Conservation (phyloP, 495 filamentous ascomycete species). For the Neurospora sp. region DNA sequence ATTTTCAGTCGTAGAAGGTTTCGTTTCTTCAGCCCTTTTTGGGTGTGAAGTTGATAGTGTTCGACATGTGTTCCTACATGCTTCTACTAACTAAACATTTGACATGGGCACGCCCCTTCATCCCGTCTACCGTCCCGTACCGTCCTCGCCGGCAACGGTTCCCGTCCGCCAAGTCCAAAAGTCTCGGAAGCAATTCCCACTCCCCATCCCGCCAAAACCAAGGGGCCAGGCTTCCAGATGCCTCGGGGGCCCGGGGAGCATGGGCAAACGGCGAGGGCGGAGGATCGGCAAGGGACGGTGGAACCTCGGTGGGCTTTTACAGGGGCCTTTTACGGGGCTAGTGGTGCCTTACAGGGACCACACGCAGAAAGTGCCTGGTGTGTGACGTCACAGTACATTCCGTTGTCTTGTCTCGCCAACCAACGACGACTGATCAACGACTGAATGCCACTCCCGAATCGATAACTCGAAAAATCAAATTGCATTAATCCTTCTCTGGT, state of each 20-base stretch:
- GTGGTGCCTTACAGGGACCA: background rate
- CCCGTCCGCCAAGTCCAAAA: background rate
- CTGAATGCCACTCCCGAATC: background rate
- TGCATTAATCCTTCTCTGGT: background rate
- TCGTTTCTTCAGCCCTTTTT: background rate
- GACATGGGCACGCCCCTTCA: background rate
- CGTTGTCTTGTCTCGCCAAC: background rate
- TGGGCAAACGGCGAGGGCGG: background rate
- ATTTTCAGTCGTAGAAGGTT: background rate
- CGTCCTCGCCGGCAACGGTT: background rate
- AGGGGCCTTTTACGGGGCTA: background rate
- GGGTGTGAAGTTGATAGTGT: background rate
- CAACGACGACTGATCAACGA: background rate
- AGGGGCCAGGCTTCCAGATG: background rate
- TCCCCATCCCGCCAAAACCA: background rate
- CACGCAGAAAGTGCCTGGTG: background rate
- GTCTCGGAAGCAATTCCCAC: background rate
- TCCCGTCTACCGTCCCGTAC: background rate
- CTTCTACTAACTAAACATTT: background rate
- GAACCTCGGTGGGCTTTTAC: background rate
- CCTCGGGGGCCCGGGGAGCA: background rate
- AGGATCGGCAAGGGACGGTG: background rate
- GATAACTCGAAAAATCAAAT: background rate
- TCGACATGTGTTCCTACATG: background rate
- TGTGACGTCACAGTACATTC: background rate